Percentiles rank a stretch among this genome's conserved stretches.
Conservation (phyloP, 495 filamentous ascomycete species). For the Penicillium daleae region DNA sequence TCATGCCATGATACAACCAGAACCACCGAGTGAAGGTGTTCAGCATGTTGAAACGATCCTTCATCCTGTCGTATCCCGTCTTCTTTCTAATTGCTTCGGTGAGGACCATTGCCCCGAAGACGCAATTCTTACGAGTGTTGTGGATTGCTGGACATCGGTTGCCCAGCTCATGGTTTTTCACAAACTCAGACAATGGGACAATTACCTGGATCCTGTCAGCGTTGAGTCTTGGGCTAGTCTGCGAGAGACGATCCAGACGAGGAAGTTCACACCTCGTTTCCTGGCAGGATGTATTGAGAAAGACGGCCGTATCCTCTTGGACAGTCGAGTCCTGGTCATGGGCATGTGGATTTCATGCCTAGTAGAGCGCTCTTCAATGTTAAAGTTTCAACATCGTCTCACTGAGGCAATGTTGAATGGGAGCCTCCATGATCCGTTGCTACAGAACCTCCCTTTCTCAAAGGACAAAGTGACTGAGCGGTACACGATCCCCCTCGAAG, state of each 20-base stretch:
- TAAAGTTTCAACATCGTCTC: constrained; percentile 70
- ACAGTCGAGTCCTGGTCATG: constrained; percentile 55
- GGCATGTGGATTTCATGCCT: constrained; percentile 64
- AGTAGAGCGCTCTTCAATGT: constrained; percentile 64
- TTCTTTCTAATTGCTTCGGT: constrained; percentile 72
- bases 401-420: constrained; percentile 59
- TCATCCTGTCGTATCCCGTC: constrained; percentile 55
- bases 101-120: constrained; percentile 63
- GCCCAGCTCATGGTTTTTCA: constrained; percentile 55
- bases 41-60: constrained; percentile 48
- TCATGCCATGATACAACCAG: constrained; percentile 47
- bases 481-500: constrained; percentile 56
- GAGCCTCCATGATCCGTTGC: constrained; percentile 49
- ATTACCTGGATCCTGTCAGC: constrained; percentile 60
- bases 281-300: constrained; percentile 59
- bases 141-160: constrained; percentile 62
- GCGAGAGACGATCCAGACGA: constrained; percentile 63
- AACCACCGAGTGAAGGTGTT: constrained; percentile 29
- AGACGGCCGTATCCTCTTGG: constrained; percentile 43
- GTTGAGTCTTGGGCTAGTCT: constrained; percentile 64
- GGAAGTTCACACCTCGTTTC: constrained; percentile 66
- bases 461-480: constrained; percentile 37
- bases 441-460: constrained; percentile 67
- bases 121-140: constrained; percentile 55
- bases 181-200: constrained; percentile 55